A percentile compares a stretch with the other conserved stretches of the same genome.
phyloP scores from a whole-genome alignment of 2,329 filamentous ascomycete species.

The Teratosphaeria nubilosa region DNA sequence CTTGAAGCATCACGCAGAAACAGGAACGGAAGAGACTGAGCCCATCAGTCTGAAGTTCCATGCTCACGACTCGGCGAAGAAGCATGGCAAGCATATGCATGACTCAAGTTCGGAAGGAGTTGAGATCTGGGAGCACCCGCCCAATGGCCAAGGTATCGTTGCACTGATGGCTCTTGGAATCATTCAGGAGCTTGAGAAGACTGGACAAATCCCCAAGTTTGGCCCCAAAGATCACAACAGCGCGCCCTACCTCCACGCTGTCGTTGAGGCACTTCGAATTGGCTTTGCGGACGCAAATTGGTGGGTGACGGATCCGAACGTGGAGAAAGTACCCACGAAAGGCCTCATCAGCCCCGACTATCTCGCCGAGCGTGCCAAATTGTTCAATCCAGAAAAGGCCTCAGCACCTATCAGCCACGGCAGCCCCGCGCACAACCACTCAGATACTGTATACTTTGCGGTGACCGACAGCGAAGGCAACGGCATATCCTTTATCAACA shows the following conservation, averaged over 20 bases:
- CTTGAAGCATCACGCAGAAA: constrained; percentile 62
- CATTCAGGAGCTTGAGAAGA: constrained; percentile 70
- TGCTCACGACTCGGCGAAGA: constrained; percentile 47
- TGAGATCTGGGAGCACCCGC: constrained; percentile 91
- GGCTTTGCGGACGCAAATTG: constrained; percentile 83
- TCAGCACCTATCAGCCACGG: constrained; percentile 54
- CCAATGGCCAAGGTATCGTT: constrained; percentile 92
- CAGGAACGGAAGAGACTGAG: constrained; percentile 68
- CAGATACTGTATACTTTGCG: constrained; percentile 91
- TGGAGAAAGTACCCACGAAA: constrained; percentile 57
- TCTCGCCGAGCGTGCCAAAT: constrained; percentile 56
- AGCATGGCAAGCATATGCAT: constrained; percentile 35
- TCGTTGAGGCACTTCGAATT: constrained; percentile 81
- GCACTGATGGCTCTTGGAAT: constrained; percentile 92
- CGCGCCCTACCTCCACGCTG: constrained; percentile 61
- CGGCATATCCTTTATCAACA: constrained; percentile 93
- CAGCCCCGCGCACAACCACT: constrained; percentile 72
- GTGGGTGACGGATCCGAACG: constrained; percentile 79
- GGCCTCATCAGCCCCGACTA: constrained; percentile 64
- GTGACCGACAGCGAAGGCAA: constrained; percentile 75
- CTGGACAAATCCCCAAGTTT: constrained; percentile 65
- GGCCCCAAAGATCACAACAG: constrained; percentile 66
- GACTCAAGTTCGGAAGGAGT: constrained; percentile 46
- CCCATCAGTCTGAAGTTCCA: constrained; percentile 61
- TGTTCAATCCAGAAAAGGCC: constrained; percentile 48